phyloP scores from a whole-genome alignment of 1,284 basidiomycete species.

The Anthracocystis panici-leucophaei region DNA sequence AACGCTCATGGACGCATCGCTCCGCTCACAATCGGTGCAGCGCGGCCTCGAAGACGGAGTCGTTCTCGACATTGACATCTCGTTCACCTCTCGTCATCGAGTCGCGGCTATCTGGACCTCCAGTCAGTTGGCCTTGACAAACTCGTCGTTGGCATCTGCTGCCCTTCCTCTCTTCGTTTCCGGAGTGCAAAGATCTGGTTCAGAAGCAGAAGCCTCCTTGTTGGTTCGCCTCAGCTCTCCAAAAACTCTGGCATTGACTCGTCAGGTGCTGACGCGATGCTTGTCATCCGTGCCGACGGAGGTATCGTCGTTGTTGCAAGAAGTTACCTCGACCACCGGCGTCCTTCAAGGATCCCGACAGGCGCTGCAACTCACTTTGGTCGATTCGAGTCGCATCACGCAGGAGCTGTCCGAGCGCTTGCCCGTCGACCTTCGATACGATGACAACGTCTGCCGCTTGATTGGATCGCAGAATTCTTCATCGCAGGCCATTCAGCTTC shows the following conservation, averaged over 20 bases:
- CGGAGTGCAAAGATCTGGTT: constrained; percentile 6
- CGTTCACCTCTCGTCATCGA: not conserved
- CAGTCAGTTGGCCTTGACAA: constrained; percentile 26
- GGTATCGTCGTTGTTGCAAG: constrained; percentile 17
- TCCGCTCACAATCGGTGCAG: constrained; percentile 21
- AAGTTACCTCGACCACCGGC: constrained; percentile 14
- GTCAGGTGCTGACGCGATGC: constrained; percentile 15
- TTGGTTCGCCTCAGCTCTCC: constrained; percentile 31
- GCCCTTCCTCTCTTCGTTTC: constrained; percentile 22
- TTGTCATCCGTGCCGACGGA: constrained; percentile 7
- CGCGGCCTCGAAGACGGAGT: constrained; percentile 19
- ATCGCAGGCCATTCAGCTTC: constrained; percentile 17
- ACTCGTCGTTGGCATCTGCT: constrained; percentile 30
- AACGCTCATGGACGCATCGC: constrained; percentile 34
- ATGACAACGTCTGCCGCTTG: constrained; percentile 28
- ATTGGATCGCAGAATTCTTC: constrained; percentile 11
- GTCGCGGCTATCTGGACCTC: constrained; percentile 26
- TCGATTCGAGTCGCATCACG: constrained; percentile 12
- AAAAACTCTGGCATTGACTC: constrained; percentile 15
- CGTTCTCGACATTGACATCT: not conserved
- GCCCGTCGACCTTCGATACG: constrained; percentile 40
- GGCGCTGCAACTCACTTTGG: constrained; percentile 9
- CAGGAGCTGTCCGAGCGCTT: constrained; percentile 24
- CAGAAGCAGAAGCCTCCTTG: constrained; percentile 21
- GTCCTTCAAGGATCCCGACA: constrained; percentile 5